These are phyloP conservation scores for Daldinia decipiens DNA, from an alignment of 495 filamentous ascomycete species.

Conservation along the genomic window DNA sequence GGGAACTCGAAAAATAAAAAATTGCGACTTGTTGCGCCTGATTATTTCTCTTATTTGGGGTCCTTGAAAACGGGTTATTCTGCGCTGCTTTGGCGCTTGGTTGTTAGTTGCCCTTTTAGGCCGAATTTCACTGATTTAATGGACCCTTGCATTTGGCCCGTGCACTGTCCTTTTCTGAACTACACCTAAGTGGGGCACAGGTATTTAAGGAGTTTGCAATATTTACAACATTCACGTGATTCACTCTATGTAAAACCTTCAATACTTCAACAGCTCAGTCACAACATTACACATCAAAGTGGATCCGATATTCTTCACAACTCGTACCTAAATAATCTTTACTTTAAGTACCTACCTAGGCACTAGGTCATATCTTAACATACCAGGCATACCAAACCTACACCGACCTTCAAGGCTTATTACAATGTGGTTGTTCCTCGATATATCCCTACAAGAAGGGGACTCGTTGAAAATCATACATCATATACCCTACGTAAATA, in stretches of 20 bases:
- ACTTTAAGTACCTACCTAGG: no score
- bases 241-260: background rate
- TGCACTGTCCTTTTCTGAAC: slow-evolving; percentile 3
- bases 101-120: slow-evolving; percentile 31
- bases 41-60: slow-evolving; percentile 29
- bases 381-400: background rate
- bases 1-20: slow-evolving; percentile 25
- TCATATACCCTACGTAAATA: background rate
- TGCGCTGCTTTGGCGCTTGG: slow-evolving; percentile 32
- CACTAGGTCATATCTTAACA: background rate
- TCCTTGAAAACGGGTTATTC: slow-evolving; percentile 24
- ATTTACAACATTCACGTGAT: background rate
- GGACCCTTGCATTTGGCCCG: slow-evolving; percentile 28
- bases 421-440: background rate
- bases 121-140: slow-evolving; percentile 24
- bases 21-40: slow-evolving; percentile 29
- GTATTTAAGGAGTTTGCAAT: background rate
- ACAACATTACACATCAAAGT: background rate
- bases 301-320: background rate
- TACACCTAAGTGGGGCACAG: background rate
- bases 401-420: background rate
- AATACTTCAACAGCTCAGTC: background rate
- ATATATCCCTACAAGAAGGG: background rate
- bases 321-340: no score
- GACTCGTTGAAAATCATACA: background rate